These are phyloP conservation scores for Pythium insidiosum DNA, from an alignment of 352 stramenopile genomes.

Conservation along the genomic window DNA sequence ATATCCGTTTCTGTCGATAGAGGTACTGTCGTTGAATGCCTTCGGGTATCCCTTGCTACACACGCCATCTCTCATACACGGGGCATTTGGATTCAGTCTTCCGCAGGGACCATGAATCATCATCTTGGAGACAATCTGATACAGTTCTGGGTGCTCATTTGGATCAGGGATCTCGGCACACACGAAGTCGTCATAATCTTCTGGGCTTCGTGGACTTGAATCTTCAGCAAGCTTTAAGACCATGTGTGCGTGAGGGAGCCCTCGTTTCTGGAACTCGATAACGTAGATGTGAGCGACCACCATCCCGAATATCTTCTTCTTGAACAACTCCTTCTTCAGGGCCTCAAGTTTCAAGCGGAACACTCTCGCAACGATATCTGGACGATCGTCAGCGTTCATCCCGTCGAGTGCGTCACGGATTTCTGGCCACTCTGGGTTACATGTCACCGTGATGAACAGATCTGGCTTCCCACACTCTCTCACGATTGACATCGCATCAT, in stretches of 20 bases:
- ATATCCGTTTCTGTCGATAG: neutral
- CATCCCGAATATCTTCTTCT: conserved; percentile 4
- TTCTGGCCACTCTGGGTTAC: conserved; percentile 33
- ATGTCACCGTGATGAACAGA: conserved; percentile 43
- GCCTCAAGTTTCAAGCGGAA: conserved; percentile 15
- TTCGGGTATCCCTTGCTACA: conserved; percentile 4
- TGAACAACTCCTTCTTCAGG: conserved; percentile 17
- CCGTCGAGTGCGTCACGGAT: conserved; percentile 11
- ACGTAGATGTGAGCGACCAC: conserved; percentile 17
- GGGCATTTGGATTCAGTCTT: neutral
- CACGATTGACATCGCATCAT: conserved; percentile 29
- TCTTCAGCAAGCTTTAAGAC: conserved; percentile 30
- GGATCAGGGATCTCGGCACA: conserved; percentile 12
- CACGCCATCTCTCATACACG: conserved; percentile 7
- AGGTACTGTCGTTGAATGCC: neutral
- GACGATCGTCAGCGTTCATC: conserved; percentile 9
- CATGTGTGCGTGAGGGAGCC: conserved; percentile 35
- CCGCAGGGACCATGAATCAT: conserved; percentile 8
- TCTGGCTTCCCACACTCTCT: conserved; percentile 18
- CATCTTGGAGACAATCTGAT: neutral
- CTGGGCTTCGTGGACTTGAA: conserved; percentile 5
- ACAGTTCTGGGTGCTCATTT: conserved; percentile 1
- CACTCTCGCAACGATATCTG: conserved; percentile 17
- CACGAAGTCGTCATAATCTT: conserved; percentile 12
- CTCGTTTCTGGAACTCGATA: conserved; percentile 46